Base-by-base conservation (phyloP, 768 basidiomycete species). In the Sporobolomyces pararoseus region DNA sequence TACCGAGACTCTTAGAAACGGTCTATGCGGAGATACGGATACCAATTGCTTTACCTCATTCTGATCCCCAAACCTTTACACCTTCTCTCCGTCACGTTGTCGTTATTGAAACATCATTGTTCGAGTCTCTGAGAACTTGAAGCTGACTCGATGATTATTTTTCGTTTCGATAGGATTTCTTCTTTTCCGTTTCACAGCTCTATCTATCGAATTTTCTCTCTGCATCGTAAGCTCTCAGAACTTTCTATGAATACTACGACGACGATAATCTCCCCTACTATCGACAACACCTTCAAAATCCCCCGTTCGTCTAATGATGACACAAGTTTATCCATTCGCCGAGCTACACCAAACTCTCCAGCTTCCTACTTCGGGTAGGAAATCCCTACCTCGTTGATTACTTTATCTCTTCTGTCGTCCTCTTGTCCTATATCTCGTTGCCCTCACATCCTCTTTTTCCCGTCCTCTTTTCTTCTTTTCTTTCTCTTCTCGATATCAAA, bases 31-130 rank as follows among this genome's bases (percentile, higher is more conserved):
- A 68, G 3, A 57, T 47, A 68, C 29, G 61, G 44, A 68, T 68
- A 68, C 66, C 66, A 68, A 68, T n/a, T n/a, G 61, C 60, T 61
- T 29, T 51, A 39, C 39, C 58, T 60, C 25, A 44, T 25, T 55
- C 66, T 68, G 66, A 68, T 46, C n/a, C n/a, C 47, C 44, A 42
- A 42, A 13, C 19, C 53, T 9, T 23, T 17, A 31, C 13, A 29
- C 25, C 51, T 52, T 25, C n/a, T n/a, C n/a, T 52, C 53, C 46
- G 16, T n/a, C 54, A 4, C 21, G 7, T 46, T 27, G 42, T 46
- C 42, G 23, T n/a, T n/a, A n/a, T n/a, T n/a, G n/a, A n/a, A n/a
- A n/a, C n/a, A n/a, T n/a, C n/a, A n/a, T n/a, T n/a, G n/a, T n/a
- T n/a, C n/a, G n/a, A n/a, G n/a, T n/a, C n/a, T n/a, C n/a, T n/a